Percentiles rank a stretch among this genome's conserved stretches.
These are phyloP conservation scores for Monilinia fructicola DNA, from an alignment of 2,329 filamentous ascomycete species.

Conservation along the genomic window DNA sequence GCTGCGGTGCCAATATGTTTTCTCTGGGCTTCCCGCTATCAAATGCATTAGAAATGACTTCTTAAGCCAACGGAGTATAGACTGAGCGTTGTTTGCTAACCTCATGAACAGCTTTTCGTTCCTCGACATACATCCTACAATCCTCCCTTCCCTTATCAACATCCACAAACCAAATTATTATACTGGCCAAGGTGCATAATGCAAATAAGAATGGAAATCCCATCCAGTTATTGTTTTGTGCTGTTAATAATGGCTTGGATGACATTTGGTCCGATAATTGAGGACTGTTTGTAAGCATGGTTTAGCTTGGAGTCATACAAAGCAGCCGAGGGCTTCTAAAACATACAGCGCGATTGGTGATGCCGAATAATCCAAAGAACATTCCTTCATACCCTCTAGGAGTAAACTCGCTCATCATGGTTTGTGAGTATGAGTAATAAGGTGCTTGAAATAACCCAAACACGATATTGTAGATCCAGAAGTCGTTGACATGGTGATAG, in stretches of 20 bases:
- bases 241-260: constrained; percentile 47
- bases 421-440: constrained; percentile 47
- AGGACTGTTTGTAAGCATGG: constrained; percentile 38
- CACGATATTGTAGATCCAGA: constrained; percentile 46
- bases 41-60: not conserved
- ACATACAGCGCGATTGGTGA: constrained; percentile 46
- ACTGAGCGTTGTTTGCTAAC: constrained; percentile 2
- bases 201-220: constrained; percentile 47
- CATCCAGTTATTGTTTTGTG: constrained; percentile 46
- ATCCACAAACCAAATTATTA: constrained; percentile 45
- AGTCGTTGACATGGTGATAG: constrained; percentile 44
- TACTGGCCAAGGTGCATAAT: constrained; percentile 43
- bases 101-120: constrained; percentile 37
- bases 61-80: not conserved
- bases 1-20: not conserved
- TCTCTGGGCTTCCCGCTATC: not conserved
- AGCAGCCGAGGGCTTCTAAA: no score
- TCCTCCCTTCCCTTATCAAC: constrained; percentile 45
- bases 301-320: not conserved
- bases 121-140: constrained; percentile 42
- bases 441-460: constrained; percentile 47
- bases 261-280: constrained; percentile 47
- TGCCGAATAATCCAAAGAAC: constrained; percentile 47
- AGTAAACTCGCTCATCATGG: constrained; percentile 47
- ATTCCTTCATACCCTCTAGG: constrained; percentile 47